These are phyloP conservation scores for Russula abietina DNA, from an alignment of 768 basidiomycete species.

Conservation along the genomic window DNA sequence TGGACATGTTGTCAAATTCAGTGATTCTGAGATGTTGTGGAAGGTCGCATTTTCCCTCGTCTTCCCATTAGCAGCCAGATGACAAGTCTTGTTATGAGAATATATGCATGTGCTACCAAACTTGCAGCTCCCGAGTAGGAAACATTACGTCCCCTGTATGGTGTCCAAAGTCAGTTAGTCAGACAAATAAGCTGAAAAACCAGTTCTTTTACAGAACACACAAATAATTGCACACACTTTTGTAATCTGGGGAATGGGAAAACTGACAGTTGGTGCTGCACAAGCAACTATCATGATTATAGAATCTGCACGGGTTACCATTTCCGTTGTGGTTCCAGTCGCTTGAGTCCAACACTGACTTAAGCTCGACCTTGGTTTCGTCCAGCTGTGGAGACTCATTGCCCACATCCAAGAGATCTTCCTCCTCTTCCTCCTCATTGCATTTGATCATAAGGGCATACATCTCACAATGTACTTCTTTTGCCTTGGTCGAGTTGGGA, in stretches of 20 bases:
- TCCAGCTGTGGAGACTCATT: constrained; percentile 25
- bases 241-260: constrained; percentile 51
- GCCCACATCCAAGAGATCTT: constrained; percentile 16
- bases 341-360: constrained; percentile 46
- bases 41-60: background rate
- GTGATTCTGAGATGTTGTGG: background rate
- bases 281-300: constrained; percentile 49
- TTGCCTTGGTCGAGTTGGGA: constrained; percentile 26
- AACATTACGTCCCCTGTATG: constrained; percentile 45
- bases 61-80: constrained; percentile 43
- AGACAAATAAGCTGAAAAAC: background rate
- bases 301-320: constrained; percentile 48
- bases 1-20: background rate
- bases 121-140: constrained; percentile 38
- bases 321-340: constrained; percentile 50
- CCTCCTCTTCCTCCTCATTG: constrained; percentile 1
- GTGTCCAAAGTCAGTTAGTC: background rate
- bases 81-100: constrained; percentile 44
- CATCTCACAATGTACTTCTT: constrained; percentile 24
- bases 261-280: constrained; percentile 38
- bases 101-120: constrained; percentile 42
- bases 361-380: constrained; percentile 35
- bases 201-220: constrained; percentile 30
- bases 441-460: background rate
- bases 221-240: constrained; percentile 51